Percentiles rank a stretch among this genome's conserved stretches.
These are phyloP conservation scores for Porpolomopsis calyptriformis DNA, from an alignment of 768 basidiomycete species.

Conservation along the genomic window DNA sequence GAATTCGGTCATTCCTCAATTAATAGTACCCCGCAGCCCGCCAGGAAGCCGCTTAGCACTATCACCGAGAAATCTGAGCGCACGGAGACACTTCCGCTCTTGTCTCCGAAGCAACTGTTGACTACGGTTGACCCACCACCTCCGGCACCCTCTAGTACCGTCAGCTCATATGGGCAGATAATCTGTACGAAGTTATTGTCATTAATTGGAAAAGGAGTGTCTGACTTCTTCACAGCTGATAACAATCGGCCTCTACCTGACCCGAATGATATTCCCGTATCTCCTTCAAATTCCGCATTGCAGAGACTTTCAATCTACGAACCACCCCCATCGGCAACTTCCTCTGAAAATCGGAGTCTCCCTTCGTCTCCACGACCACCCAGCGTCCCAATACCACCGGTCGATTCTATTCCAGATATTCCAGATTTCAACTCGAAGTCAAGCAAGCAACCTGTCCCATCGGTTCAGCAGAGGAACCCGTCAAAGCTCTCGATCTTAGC, in stretches of 20 bases:
- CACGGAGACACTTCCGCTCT: constrained; percentile 45
- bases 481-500: constrained; percentile 66
- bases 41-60: constrained; percentile 40
- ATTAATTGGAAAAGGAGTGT: neutral
- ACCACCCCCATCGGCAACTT: constrained; percentile 42
- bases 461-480: constrained; percentile 21
- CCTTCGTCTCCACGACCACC: constrained; percentile 29
- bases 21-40: constrained; percentile 12
- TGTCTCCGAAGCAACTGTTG: constrained; percentile 32
- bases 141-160: constrained; percentile 27
- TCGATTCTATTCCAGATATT: constrained; percentile 45
- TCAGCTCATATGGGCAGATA: constrained; percentile 54
- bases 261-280: constrained; percentile 52
- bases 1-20: constrained; percentile 15
- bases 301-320: constrained; percentile 49
- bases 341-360: constrained; percentile 33
- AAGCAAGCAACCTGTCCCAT: constrained; percentile 17
- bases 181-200: constrained; percentile 34
- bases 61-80: constrained; percentile 61
- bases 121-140: constrained; percentile 32
- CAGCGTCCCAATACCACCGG: constrained; percentile 34
- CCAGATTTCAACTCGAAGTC: constrained; percentile 43
- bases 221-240: neutral
- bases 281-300: constrained; percentile 61
- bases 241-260: constrained; percentile 23